Conservation (phyloP, 1,284 basidiomycete genomes). For the Tilletia setariae region DNA sequence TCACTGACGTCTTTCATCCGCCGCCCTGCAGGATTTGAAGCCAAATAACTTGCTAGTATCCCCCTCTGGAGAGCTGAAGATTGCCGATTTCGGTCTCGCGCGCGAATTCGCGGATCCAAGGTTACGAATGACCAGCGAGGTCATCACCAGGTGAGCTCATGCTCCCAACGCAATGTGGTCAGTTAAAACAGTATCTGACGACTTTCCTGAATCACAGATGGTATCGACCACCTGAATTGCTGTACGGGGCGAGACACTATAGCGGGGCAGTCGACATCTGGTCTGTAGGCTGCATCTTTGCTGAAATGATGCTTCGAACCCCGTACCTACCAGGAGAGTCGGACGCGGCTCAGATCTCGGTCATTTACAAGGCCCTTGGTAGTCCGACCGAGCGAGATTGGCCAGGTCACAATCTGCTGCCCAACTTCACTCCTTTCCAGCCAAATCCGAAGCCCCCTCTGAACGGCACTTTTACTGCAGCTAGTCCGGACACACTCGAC, state of each 20-base stretch:
- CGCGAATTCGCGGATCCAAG: slow-evolving; percentile 90
- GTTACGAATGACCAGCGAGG: slow-evolving; percentile 94
- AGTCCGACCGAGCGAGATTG: slow-evolving; percentile 94
- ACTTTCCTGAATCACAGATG: slow-evolving; percentile 63
- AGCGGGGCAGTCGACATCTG: slow-evolving; percentile 84
- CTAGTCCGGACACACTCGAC: slow-evolving; percentile 80
- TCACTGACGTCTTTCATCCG: background rate
- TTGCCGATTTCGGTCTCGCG: slow-evolving; percentile 98
- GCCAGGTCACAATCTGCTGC: slow-evolving; percentile 63
- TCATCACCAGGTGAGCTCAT: slow-evolving; percentile 67
- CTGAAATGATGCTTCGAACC: slow-evolving; percentile 88
- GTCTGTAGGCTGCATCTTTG: slow-evolving; percentile 94
- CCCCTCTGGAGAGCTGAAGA: slow-evolving; percentile 84
- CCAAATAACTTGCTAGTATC: slow-evolving; percentile 97
- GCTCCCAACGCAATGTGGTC: background rate
- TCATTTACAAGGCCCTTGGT: slow-evolving; percentile 87
- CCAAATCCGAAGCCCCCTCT: slow-evolving; percentile 73
- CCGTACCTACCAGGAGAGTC: slow-evolving; percentile 89
- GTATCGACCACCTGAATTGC: slow-evolving; percentile 93
- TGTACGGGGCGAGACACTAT: slow-evolving; percentile 84
- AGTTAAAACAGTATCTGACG: background rate
- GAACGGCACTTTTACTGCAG: slow-evolving; percentile 82
- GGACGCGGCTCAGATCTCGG: slow-evolving; percentile 93
- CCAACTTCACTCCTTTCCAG: slow-evolving; percentile 39
- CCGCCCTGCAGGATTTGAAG: slow-evolving; percentile 69